Conservation (phyloP, 192 early-diverging fungal genomes). For the Lobosporangium transversale region DNA sequence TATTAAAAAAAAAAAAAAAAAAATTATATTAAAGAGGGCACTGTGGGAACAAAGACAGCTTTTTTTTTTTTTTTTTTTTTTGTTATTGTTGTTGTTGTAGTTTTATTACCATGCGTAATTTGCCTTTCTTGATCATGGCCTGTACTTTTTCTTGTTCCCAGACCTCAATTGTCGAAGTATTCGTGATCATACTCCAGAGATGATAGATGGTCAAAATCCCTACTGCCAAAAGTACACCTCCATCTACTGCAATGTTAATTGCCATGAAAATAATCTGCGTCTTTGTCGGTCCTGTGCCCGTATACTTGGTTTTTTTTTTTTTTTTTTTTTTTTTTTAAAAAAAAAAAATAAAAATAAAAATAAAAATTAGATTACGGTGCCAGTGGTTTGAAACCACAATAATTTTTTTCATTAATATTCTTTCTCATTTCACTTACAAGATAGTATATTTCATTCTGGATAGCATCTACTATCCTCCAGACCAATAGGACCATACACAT, state of each 20-base stretch:
- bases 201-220: slow-evolving; percentile 77
- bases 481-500: slow-evolving; percentile 53
- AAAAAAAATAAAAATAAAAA: background rate
- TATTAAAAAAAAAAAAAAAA: slow-evolving; percentile 12
- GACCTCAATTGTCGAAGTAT: slow-evolving; percentile 87
- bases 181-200: slow-evolving; percentile 71
- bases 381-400: background rate
- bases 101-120: slow-evolving; percentile 66
- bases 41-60: background rate
- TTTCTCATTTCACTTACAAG: too few relatives aligned
- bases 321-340: background rate
- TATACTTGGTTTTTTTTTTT: slow-evolving; percentile 32
- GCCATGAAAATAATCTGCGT: slow-evolving; percentile 80
- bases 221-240: slow-evolving; percentile 78
- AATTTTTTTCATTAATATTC: too few relatives aligned
- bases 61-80: background rate
- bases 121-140: slow-evolving; percentile 67
- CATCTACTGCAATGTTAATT: slow-evolving; percentile 75
- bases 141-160: slow-evolving; percentile 79
- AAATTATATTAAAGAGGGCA: background rate
- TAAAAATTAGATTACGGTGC: background rate
- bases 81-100: too few relatives aligned
- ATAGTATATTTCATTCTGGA: slow-evolving; percentile 30
- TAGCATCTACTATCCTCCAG: slow-evolving; percentile 34
- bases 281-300: slow-evolving; percentile 60